Evolutionary conservation across 768 basidiomycete genomes (phyloP), one percentile per base, ranked within the genome.

Genomic region (Tylopilus intermedius): DNA sequence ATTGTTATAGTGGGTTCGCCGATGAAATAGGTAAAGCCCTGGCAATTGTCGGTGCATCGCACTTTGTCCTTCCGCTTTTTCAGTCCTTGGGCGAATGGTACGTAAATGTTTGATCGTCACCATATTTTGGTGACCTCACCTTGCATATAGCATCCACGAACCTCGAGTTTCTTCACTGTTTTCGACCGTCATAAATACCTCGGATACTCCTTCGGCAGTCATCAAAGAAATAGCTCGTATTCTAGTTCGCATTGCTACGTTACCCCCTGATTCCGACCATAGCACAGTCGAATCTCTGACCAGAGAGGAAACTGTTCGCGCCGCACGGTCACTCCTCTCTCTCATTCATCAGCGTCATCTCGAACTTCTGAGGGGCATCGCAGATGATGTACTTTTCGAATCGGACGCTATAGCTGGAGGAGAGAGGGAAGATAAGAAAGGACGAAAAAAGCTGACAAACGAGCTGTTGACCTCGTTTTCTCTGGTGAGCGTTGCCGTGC

Each of bases 261-360:
- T 45, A n/a, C 39, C 53, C 14, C n/a, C 21, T 7, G 39, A 54
- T 21, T 44, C 18, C 0, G 32, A 54, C 27, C 41, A 39, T 35
- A 59, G 15, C 9, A 26, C 37, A 13, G 24, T 26, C 8, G 49
- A 55, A 33, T 15, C n/a, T 8, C 58, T 50, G 27, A 51, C 11
- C 10, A 55, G 43, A 41, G 57, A 55, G 8, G 38, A 60, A 18
- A 52, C 15, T 0, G 24, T 40, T 37, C 46, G 49, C 11, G 54
- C 37, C 9, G 65, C 63, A 27, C 65, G 69, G 3, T 58, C 65
- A 10, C 61, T 89, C 0, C 72, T 93, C 35, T 73, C 77, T 8
- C 70, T 72, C 24, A 65, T 91, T 10, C 79, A 86, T 48, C 90
- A 90, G 58, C 81, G 86, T 18, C 74, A 88, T 59, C 78, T 84